A percentile compares a stretch with the other conserved stretches of the same genome.
These are phyloP conservation scores for Scutellaria minor DNA, from an alignment of 257 asterid genomes.

Conservation along the genomic window DNA sequence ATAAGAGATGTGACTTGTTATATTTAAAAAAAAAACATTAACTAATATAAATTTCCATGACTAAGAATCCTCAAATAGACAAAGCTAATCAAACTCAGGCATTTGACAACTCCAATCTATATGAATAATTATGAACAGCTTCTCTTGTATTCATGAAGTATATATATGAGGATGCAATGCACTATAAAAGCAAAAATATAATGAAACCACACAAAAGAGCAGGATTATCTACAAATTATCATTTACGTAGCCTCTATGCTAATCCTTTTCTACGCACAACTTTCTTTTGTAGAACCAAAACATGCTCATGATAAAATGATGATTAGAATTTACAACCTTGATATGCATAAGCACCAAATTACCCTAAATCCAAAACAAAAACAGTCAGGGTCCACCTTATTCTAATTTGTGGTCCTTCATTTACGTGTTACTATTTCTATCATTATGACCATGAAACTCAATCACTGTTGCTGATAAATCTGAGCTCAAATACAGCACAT, in stretches of 20 bases:
- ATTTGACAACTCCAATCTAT: background rate
- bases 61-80: background rate
- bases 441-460: background rate
- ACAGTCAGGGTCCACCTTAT: constrained; percentile 15
- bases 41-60: background rate
- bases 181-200: background rate
- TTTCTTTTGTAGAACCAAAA: constrained; percentile 18
- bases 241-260: background rate
- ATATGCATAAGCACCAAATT: constrained; percentile 10
- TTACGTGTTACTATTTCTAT: background rate
- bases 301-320: background rate
- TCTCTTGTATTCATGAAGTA: no score
- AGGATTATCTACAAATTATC: background rate
- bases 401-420: constrained; percentile 12
- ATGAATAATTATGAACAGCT: background rate
- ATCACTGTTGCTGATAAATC: background rate
- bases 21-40: no score
- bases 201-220: constrained; percentile 15
- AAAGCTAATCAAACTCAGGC: background rate
- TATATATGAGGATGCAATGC: no score
- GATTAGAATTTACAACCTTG: background rate
- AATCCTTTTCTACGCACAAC: constrained; percentile 8
- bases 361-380: constrained; percentile 9
- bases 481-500: constrained; percentile 1
- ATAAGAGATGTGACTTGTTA: background rate